A percentile compares a stretch with the other conserved stretches of the same genome.
These are phyloP conservation scores for Acephala macrosclerotiorum DNA, from an alignment of 2,329 filamentous ascomycete species.

Conservation along the genomic window DNA sequence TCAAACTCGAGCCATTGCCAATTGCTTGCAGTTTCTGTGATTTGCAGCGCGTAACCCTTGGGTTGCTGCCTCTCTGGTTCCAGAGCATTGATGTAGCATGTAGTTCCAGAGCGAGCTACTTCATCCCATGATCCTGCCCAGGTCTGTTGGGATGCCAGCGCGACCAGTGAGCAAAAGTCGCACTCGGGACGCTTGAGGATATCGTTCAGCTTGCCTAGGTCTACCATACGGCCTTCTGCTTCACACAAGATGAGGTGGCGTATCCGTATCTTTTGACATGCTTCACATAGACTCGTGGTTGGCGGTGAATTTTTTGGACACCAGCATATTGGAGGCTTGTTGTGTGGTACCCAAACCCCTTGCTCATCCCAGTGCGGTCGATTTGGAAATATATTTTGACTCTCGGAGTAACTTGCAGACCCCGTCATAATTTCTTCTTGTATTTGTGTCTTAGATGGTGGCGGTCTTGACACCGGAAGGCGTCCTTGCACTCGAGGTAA, in stretches of 20 bases:
- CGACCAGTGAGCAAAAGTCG: conserved; percentile 13
- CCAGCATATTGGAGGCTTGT: conserved; percentile 14
- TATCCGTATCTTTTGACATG: conserved; percentile 11
- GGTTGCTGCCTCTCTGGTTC: conserved; percentile 46
- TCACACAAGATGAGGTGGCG: conserved; percentile 19
- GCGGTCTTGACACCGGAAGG: too few species aligned
- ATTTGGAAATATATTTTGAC: conserved; percentile 15
- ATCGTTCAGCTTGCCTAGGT: conserved; percentile 16
- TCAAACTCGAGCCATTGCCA: conserved; percentile 21
- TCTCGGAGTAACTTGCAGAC: conserved; percentile 11
- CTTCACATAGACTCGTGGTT: conserved; percentile 8
- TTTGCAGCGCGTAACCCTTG: conserved; percentile 46
- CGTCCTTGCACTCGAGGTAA: too few species aligned
- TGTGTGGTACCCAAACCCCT: conserved; percentile 9
- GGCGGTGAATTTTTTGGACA: conserved; percentile 13
- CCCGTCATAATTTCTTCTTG: conserved; percentile 1
- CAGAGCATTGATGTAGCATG: conserved; percentile 10
- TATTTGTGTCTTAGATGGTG: too few species aligned
- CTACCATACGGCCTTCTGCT: conserved; percentile 13
- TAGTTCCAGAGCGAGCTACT: conserved; percentile 76
- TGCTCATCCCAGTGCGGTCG: conserved; percentile 15
- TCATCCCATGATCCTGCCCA: conserved; percentile 65
- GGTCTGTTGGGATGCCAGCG: conserved; percentile 22
- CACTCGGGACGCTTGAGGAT: conserved; percentile 12
- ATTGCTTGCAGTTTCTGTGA: background rate